A percentile compares a stretch with the other conserved stretches of the same genome.
Conservation (phyloP, 1,284 basidiomycete genomes). For the Trichosporon coremiiforme region DNA sequence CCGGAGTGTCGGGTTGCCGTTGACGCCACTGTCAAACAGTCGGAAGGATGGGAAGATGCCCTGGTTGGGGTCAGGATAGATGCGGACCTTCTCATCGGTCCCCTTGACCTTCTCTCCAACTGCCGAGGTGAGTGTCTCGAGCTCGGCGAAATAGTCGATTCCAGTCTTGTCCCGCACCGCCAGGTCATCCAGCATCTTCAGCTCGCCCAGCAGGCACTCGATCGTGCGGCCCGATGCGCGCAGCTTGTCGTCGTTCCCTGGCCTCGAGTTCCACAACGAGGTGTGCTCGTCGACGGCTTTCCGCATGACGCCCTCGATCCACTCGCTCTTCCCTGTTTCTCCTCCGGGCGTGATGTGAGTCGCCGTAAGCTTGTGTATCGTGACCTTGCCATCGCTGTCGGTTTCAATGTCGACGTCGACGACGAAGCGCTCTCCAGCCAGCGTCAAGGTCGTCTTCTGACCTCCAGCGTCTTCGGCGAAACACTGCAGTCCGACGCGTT, state of each 20-base stretch:
- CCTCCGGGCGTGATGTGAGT: constrained; percentile 44
- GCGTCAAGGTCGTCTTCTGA: constrained; percentile 38
- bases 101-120: constrained; percentile 21
- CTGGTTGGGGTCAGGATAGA: constrained; percentile 23
- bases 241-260: constrained; percentile 16
- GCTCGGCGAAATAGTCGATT: constrained; percentile 43
- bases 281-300: constrained; percentile 39
- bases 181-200: constrained; percentile 46
- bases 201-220: constrained; percentile 39
- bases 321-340: constrained; percentile 39
- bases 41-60: constrained; percentile 30
- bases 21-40: constrained; percentile 18
- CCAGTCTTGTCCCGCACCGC: constrained; percentile 27
- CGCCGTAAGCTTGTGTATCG: constrained; percentile 42
- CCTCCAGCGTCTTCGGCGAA: constrained; percentile 50
- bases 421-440: constrained; percentile 49
- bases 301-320: constrained; percentile 35
- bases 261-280: constrained; percentile 37
- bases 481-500: constrained; percentile 40
- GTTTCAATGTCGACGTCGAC: constrained; percentile 51
- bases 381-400: constrained; percentile 38
- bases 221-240: constrained; percentile 23
- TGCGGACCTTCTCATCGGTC: background rate
- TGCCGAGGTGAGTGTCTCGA: constrained; percentile 37
- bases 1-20: constrained; percentile 26